Percentiles rank a stretch among this genome's conserved stretches.
phyloP scores from a whole-genome alignment of 2,329 filamentous ascomycete species.

The Myriosclerotinia curreyana region DNA sequence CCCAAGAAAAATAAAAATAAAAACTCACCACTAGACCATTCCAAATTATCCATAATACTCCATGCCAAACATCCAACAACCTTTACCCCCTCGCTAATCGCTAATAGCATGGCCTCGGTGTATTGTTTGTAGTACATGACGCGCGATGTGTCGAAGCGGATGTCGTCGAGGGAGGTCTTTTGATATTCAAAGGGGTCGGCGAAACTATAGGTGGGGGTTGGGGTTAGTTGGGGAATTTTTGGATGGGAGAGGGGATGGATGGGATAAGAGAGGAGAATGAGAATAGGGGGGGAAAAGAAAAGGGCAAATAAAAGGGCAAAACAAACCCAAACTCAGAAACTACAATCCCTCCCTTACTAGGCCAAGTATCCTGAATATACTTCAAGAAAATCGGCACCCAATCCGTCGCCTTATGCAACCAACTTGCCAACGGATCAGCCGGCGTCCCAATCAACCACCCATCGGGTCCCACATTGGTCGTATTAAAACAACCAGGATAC shows the following conservation, averaged over 20 bases:
- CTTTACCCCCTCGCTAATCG: constrained; percentile 73
- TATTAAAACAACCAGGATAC: constrained; percentile 32
- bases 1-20: too few species aligned
- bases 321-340: constrained; percentile 33
- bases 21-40: constrained; percentile 42
- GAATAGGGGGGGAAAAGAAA: not conserved
- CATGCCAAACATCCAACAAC: constrained; percentile 82
- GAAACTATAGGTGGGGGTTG: not conserved
- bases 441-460: constrained; percentile 30
- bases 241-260: not conserved
- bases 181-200: constrained; percentile 33
- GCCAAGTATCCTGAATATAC: constrained; percentile 35
- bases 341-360: constrained; percentile 29
- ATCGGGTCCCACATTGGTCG: constrained; percentile 22
- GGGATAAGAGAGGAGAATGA: not conserved
- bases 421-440: constrained; percentile 31
- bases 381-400: constrained; percentile 33
- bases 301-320: not conserved
- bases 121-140: constrained; percentile 75
- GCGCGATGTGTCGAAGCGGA: constrained; percentile 76
- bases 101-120: constrained; percentile 63
- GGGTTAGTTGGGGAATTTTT: not conserved
- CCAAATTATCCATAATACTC: constrained; percentile 66
- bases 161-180: constrained; percentile 37
- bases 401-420: constrained; percentile 33